Evolutionary conservation across 257 asterid species (phyloP).

Genomic region (Solanum boliviense): DNA sequence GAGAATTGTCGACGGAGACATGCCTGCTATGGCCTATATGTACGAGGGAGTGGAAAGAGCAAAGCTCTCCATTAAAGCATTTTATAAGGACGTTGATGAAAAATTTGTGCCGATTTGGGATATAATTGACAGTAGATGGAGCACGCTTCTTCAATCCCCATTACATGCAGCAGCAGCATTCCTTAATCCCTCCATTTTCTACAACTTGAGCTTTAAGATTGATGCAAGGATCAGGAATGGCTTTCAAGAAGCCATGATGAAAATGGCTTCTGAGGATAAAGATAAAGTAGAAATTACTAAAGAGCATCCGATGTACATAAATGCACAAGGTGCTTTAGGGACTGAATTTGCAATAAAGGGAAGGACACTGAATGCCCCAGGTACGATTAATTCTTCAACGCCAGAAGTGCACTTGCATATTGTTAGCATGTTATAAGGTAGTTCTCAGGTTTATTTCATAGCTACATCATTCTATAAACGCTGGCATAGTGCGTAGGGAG

Average conservation of each 20-base stretch:
- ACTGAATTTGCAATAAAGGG: conserved; percentile 39
- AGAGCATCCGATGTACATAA: conserved; percentile 28
- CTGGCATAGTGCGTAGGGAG: background rate
- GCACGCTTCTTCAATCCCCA: conserved; percentile 21
- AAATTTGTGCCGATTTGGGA: conserved; percentile 27
- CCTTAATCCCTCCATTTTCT: conserved; percentile 38
- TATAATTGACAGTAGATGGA: conserved; percentile 36
- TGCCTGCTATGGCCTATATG: conserved; percentile 37
- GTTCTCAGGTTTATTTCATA: background rate
- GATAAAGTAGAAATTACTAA: conserved; percentile 31
- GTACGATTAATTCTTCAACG: conserved; percentile 5
- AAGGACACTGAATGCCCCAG: conserved; percentile 33
- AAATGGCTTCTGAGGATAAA: conserved; percentile 18
- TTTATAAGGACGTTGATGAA: conserved; percentile 22
- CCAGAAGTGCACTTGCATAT: background rate
- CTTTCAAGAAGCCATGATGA: conserved; percentile 41
- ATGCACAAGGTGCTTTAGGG: conserved; percentile 36
- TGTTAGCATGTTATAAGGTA: background rate
- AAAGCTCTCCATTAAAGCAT: conserved; percentile 24
- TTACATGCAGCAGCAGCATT: conserved; percentile 33
- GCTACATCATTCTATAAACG: background rate
- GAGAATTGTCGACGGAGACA: conserved; percentile 31
- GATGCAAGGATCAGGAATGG: conserved; percentile 33
- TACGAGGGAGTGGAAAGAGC: conserved; percentile 34
- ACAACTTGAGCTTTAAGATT: conserved; percentile 16